phyloP scores from a whole-genome alignment of 2,329 filamentous ascomycete species.

The Xylaria sp. region DNA sequence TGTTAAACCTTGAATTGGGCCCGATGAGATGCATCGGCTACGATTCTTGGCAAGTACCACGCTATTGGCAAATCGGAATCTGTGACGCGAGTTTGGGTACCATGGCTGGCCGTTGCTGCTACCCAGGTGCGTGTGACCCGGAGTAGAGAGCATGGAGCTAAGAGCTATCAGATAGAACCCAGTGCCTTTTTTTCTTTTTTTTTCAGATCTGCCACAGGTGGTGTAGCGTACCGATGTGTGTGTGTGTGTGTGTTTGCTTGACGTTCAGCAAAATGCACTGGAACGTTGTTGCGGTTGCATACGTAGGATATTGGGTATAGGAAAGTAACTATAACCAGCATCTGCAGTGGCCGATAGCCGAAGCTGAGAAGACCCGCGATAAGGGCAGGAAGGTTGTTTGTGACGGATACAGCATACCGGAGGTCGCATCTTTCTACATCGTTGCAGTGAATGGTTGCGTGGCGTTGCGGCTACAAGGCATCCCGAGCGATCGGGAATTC shows the following conservation, averaged over 20 bases:
- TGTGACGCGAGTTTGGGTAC: conserved; percentile 32
- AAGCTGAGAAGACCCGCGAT: conserved; percentile 10
- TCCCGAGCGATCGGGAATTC: conserved; percentile 30
- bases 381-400: neutral
- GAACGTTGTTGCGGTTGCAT: conserved; percentile 22
- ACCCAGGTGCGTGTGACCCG: neutral
- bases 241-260: neutral
- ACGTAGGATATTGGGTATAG: neutral
- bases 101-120: conserved; percentile 14
- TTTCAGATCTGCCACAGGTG: neutral
- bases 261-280: conserved; percentile 7
- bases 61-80: conserved; percentile 24
- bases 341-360: conserved; percentile 9
- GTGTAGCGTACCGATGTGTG: conserved; percentile 3
- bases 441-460: conserved; percentile 13
- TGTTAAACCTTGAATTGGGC: conserved; percentile 16
- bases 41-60: conserved; percentile 20
- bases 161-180: neutral
- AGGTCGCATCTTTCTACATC: neutral
- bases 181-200: neutral
- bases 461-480: conserved; percentile 26
- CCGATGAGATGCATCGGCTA: conserved; percentile 29
- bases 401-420: neutral
- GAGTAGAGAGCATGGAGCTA: neutral
- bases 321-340: conserved; percentile 3